Evolutionary conservation across 768 basidiomycete species (phyloP), one percentile per base, ranked within the genome.

Genomic region (Hericium rajendrae): DNA sequence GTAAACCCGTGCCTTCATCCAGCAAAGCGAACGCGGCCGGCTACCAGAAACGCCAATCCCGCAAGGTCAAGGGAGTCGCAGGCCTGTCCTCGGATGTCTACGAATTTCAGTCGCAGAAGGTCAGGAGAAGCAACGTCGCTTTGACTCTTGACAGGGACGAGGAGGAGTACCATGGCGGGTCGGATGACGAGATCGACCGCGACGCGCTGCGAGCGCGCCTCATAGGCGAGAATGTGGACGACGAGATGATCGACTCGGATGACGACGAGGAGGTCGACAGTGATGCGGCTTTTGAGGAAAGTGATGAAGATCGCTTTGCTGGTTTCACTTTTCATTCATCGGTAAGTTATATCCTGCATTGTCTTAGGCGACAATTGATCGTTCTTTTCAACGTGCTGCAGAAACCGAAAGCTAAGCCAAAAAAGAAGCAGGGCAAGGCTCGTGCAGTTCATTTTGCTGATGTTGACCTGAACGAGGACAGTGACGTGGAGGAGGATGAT

Each of bases 251-350:
- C 2, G 61, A 76, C 38, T 82, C 79, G 59, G 82, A 72, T 1
- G 88, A 94, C 60, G 91, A 94, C 65, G 90, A 93, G 65, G 90
- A 93, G 59, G 80, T 93, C 48, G 88, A 91, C 59, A 87, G 84
- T 60, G 92, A 94, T 64, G 84, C 77, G 60, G 91, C 89, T 1
- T 89, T 91, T 59, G 88, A 90, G 59, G 86, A 89, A 67, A 83
- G 80, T 56, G 90, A 91, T 38, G 84, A 84, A 57, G 90, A 93
- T n/a, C 73, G 77, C 3, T 91, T 84, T 70, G 83, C 82, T 10
- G 85, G 82, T 2, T 86, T 86, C 60, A 63, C 59, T 13, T 77
- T 78, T 59, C 62, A 67, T 41, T 76, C 80, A 6, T 67, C 65
- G 57, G 69, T 64, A 73, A 59, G 61, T 53, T 26, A 37, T 12